Conservation (phyloP, 768 basidiomycete species). For the Zangia roseola region DNA sequence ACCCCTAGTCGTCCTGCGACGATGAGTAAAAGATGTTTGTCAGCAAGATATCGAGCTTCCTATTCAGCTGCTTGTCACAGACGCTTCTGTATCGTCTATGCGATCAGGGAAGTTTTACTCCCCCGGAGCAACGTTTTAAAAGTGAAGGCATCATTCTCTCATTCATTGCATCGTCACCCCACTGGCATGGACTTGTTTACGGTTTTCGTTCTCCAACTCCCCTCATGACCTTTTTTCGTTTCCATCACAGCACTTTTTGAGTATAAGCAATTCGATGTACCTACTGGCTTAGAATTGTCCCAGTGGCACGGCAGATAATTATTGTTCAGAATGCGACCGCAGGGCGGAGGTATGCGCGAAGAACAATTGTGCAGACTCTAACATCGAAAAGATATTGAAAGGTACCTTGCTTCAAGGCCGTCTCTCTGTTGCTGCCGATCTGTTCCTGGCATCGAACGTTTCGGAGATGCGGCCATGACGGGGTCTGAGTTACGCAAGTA, state of each 20-base stretch:
- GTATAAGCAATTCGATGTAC: not conserved
- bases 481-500: too few relatives aligned
- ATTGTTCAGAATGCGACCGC: too few relatives aligned
- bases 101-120: not conserved
- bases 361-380: too few relatives aligned
- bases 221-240: not conserved
- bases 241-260: not conserved
- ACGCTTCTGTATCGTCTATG: conserved; percentile 9
- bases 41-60: not conserved
- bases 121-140: conserved; percentile 1
- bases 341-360: too few relatives aligned
- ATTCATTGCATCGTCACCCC: conserved; percentile 11
- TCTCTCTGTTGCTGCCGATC: conserved; percentile 27
- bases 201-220: not conserved
- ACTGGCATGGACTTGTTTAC: conserved; percentile 21
- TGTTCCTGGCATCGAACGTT: conserved; percentile 41
- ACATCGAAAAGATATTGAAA: conserved; percentile 44
- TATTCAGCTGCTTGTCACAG: not conserved
- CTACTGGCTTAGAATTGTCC: too few relatives aligned
- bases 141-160: not conserved
- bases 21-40: not conserved
- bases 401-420: conserved; percentile 34
- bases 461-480: conserved; percentile 36
- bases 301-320: too few relatives aligned
- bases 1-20: not conserved